These are phyloP conservation scores for Perkinsus olseni DNA, from an alignment of 169 alveolate genomes.

Conservation along the genomic window DNA sequence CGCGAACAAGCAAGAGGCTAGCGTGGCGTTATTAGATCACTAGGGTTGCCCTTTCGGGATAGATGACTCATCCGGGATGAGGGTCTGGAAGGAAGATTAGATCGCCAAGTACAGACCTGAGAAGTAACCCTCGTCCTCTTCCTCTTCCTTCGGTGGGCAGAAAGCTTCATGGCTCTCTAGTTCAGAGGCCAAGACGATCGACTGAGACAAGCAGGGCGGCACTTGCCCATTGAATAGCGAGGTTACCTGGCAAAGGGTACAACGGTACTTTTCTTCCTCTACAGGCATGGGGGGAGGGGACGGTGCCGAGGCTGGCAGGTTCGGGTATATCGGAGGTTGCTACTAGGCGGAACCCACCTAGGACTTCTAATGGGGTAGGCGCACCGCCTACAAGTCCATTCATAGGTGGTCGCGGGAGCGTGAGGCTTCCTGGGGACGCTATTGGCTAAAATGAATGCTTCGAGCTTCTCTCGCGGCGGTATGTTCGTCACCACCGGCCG, in stretches of 20 bases:
- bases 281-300: not conserved
- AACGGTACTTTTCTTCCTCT: not conserved
- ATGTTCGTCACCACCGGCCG: not conserved
- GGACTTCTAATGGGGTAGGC: too few species aligned
- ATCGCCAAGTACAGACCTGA: not conserved
- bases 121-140: not conserved
- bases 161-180: not conserved
- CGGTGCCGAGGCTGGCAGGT: not conserved
- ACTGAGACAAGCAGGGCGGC: not conserved
- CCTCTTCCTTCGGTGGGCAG: not conserved
- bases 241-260: not conserved
- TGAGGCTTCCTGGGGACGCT: too few species aligned
- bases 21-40: too few species aligned
- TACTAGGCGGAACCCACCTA: too few species aligned
- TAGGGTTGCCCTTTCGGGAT: too few species aligned
- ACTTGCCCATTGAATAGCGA: not conserved
- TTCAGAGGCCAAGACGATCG: not conserved
- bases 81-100: too few species aligned
- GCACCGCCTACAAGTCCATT: too few species aligned
- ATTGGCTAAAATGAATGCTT: too few species aligned
- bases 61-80: too few species aligned
- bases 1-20: too few species aligned
- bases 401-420: too few species aligned
- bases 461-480: too few species aligned
- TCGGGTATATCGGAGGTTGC: not conserved